phyloP scores from a whole-genome alignment of 179 eudicot genomes.

The Drosera spatulata region DNA sequence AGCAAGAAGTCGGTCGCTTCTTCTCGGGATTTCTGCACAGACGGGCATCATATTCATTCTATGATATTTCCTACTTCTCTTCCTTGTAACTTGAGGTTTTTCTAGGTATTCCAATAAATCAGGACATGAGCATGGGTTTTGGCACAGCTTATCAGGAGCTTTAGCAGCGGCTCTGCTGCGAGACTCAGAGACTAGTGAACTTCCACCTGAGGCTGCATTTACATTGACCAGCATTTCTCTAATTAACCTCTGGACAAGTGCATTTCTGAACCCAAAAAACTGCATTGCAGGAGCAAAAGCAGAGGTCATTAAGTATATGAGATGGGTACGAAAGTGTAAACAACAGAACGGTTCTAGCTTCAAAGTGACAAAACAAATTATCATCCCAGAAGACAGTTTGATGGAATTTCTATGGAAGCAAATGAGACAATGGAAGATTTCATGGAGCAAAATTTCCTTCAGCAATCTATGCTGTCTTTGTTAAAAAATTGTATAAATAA shows the following conservation, averaged over 20 bases:
- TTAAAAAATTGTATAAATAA: too few relatives aligned
- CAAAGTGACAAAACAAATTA: background rate
- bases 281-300: slow-evolving; percentile 25
- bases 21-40: slow-evolving; percentile 14
- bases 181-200: slow-evolving; percentile 16
- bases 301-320: background rate
- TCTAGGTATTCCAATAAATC: slow-evolving; percentile 24
- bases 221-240: slow-evolving; percentile 70
- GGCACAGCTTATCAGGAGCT: slow-evolving; percentile 12
- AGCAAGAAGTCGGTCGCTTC: slow-evolving; percentile 12
- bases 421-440: too few relatives aligned
- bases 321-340: background rate
- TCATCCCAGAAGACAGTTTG: too few relatives aligned
- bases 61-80: slow-evolving; percentile 51
- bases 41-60: slow-evolving; percentile 9
- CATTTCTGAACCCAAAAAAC: slow-evolving; percentile 93
- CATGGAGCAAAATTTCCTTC: too few relatives aligned
- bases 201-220: slow-evolving; percentile 41
- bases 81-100: slow-evolving; percentile 37
- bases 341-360: background rate
- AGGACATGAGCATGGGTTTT: slow-evolving; percentile 19
- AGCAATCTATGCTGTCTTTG: too few relatives aligned
- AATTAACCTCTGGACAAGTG: slow-evolving; percentile 74
- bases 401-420: too few relatives aligned
- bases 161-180: slow-evolving; percentile 24